Evolutionary conservation across 2,329 filamentous ascomycete genomes (phyloP), one percentile per base, ranked within the genome.

Genomic region (Dendrostoma leiphaemia): DNA sequence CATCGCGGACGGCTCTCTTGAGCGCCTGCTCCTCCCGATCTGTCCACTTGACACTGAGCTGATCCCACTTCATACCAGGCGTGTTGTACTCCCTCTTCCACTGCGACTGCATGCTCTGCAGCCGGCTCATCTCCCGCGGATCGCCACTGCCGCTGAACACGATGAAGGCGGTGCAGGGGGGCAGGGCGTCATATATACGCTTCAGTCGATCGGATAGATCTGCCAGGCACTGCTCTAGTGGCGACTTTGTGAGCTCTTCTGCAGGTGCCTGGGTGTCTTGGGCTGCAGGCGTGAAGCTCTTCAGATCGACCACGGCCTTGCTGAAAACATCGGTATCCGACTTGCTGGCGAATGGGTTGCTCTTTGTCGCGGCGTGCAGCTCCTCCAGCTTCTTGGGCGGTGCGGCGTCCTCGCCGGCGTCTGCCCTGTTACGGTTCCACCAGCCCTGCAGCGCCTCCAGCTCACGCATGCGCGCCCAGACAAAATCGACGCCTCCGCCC

Each of bases 141-240:
- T 88, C 83, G 35, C 85, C 85, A 6, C 81, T 85, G 58, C 85
- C 85, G 61, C 81, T 84, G 68, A 84, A 84, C 31, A 88, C 71
- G 43, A 89, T 76, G 52, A 89, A 75, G 3, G 77, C 84, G 1
- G 85, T 87, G 66, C 85, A 88, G 7, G 82, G 81, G 17, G 85
- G 84, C 19, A 88, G 74, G 3, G 74, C 71, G 13, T 74, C 76
- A 67, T 88, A 71, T 52, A 88, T 81, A 52, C 75, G 73, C 60
- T 71, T 65, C 43, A 89, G 74, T 13, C 81, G 78, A 52, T 69
- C 65, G 1, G 76, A 69, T 31, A 84, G 69, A 37, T 70, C 69
- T 28, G 64, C 63, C 3, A 84, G 70, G 51, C 75, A 78, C 4
- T 64, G 64, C 61, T 81, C 75, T 3, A 84, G 72, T 8, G 69